Percentiles rank a stretch among this genome's conserved stretches.
These are phyloP conservation scores for Ustilago vetiveriae DNA, from an alignment of 1,284 basidiomycete species.

Conservation along the genomic window DNA sequence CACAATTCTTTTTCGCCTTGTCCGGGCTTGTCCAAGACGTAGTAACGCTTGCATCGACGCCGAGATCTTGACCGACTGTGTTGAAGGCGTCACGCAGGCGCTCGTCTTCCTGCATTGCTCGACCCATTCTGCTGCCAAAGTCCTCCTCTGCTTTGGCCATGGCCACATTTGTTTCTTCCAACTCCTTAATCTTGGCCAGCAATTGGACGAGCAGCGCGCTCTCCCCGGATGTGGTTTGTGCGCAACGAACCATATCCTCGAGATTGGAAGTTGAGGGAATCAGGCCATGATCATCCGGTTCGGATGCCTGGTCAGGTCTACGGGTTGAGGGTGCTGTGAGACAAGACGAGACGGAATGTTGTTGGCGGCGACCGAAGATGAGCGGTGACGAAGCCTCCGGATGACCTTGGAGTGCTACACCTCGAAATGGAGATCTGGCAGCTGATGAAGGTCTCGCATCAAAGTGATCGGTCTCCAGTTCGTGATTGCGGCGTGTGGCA, in stretches of 20 bases:
- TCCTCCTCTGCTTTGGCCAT: slow-evolving; percentile 51
- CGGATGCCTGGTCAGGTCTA: neutral
- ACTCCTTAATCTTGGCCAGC: slow-evolving; percentile 58
- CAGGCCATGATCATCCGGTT: slow-evolving; percentile 5
- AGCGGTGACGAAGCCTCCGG: slow-evolving; percentile 4
- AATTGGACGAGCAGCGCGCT: slow-evolving; percentile 52
- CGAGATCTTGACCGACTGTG: slow-evolving; percentile 32
- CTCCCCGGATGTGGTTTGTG: slow-evolving; percentile 25
- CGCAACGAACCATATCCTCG: slow-evolving; percentile 28
- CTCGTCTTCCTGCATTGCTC: slow-evolving; percentile 58
- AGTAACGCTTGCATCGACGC: neutral
- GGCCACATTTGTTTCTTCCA: slow-evolving; percentile 56
- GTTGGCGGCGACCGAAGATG: neutral
- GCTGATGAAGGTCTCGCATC: slow-evolving; percentile 4
- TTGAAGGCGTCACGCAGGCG: slow-evolving; percentile 57
- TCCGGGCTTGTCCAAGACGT: neutral
- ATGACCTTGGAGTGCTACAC: neutral
- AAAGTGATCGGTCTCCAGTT: slow-evolving; percentile 40
- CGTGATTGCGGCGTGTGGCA: slow-evolving; percentile 49
- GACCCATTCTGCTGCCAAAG: slow-evolving; percentile 53
- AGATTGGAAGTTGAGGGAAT: slow-evolving; percentile 35
- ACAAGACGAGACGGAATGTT: no score
- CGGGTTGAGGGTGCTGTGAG: no score
- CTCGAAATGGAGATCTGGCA: slow-evolving; percentile 7
- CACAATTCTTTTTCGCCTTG: neutral